Base-by-base conservation (phyloP, 2,329 filamentous ascomycete genomes). In the Fusarium palustre region DNA sequence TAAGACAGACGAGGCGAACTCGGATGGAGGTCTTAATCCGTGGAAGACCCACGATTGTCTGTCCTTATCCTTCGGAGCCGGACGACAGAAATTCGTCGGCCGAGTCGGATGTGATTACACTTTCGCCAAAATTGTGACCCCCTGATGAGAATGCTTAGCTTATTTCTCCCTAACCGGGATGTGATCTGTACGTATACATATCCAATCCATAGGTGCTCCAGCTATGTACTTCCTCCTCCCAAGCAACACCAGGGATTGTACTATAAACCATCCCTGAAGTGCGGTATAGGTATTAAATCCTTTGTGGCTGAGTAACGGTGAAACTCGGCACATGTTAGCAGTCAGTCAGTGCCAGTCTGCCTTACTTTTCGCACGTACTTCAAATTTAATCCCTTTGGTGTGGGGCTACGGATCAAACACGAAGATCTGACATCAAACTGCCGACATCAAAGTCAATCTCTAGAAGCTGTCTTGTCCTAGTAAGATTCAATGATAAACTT, bases 371-470 rank as follows among this genome's bases (percentile, higher is more conserved):
- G 36, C 47, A 36, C 43, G n/a, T 20, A 57, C 9, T 38, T 58
- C 55, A 69, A 59, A 45, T 58, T 62, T 57, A 50, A 54, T 39
- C 20, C 20, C 31, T 69, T 62, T 39, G 50, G 24, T 43, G 61
- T 54, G 54, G 47, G 38, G 42, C 20, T 24, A 66, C 28, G 36
- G 42, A 16, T 42, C 41, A 48, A 43, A 30, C 49, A 34, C 34
- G 24, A 62, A 69, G 31, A 66, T 66, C 47, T 69, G 60, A 55
- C 55, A 43, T 43, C 36, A 28, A 64, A n/a, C 47, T 55, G 52
- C 48, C 48, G 48, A 39, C 48, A 50, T 50, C 33, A 50, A 39
- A 22, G n/a, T 50, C 25, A 25, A 50, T 50, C 24, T 39, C 24
- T 16, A 30, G 33, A 41, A 39, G 24, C 18, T 20, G 20, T 28